A percentile compares a stretch with the other conserved stretches of the same genome.
Conservation (phyloP, 768 basidiomycete genomes). For the Gloeophyllum trabeum region DNA sequence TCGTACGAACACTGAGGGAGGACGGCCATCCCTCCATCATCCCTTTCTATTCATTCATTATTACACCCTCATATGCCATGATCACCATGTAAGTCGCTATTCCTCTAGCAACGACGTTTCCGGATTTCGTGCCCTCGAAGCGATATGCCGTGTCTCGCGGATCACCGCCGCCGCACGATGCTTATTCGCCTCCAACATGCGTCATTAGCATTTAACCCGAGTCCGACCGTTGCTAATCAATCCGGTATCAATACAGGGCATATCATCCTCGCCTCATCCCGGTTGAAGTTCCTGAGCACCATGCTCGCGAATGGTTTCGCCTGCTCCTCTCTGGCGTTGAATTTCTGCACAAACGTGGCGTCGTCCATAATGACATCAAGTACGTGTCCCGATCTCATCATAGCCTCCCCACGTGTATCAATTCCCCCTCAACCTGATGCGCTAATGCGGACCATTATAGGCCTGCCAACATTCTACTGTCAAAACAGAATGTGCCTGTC, state of each 20-base stretch:
- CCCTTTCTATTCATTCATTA: slow-evolving; percentile 88
- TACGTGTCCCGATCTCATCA: too few species aligned
- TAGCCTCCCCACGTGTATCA: too few species aligned
- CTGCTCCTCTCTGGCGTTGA: slow-evolving; percentile 74
- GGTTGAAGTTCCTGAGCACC: slow-evolving; percentile 73
- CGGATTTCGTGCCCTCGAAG: too few species aligned
- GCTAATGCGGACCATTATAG: slow-evolving; percentile 33
- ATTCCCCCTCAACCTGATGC: background rate
- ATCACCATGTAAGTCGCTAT: slow-evolving; percentile 71
- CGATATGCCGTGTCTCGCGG: too few species aligned
- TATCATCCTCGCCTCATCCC: slow-evolving; percentile 80
- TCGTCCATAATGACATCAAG: slow-evolving; percentile 95
- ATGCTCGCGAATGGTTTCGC: slow-evolving; percentile 74
- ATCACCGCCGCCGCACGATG: too few species aligned
- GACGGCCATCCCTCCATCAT: slow-evolving; percentile 90
- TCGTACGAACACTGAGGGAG: slow-evolving; percentile 72
- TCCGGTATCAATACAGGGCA: too few species aligned
- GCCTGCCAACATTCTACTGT: slow-evolving; percentile 89
- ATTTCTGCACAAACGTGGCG: slow-evolving; percentile 74
- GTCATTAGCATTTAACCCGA: too few species aligned
- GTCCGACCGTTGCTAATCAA: too few species aligned
- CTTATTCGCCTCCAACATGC: too few species aligned
- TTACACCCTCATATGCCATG: slow-evolving; percentile 82
- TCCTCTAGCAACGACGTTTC: background rate
- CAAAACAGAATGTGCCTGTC: slow-evolving; percentile 66